phyloP scores from a whole-genome alignment of 768 basidiomycete species.

The Boletus coccyginus region DNA sequence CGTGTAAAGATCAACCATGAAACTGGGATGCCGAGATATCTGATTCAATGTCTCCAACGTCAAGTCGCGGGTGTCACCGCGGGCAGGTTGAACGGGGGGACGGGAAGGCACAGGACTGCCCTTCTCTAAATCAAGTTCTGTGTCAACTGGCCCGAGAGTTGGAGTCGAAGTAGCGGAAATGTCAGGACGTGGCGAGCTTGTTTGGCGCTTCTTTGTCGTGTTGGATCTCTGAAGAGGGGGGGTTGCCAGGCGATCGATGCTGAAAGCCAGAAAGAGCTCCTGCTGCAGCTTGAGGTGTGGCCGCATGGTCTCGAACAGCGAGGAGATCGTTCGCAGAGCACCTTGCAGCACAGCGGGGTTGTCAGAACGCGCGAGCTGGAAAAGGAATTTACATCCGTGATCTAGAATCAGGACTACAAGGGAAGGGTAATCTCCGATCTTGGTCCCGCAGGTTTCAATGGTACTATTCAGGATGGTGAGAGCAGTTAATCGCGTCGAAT shows the following conservation, averaged over 20 bases:
- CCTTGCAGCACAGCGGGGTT: slow-evolving; percentile 75
- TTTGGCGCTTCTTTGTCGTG: slow-evolving; percentile 32
- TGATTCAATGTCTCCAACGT: slow-evolving; percentile 85
- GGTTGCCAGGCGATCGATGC: slow-evolving; percentile 83
- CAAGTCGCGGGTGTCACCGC: slow-evolving; percentile 84
- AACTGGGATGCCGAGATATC: slow-evolving; percentile 78
- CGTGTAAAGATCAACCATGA: slow-evolving; percentile 93
- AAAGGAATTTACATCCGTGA: slow-evolving; percentile 92
- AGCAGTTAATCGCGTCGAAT: slow-evolving; percentile 88
- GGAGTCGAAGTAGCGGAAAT: slow-evolving; percentile 47
- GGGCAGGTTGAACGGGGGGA: slow-evolving; percentile 68
- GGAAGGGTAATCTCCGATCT: slow-evolving; percentile 75
- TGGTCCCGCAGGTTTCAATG: slow-evolving; percentile 78
- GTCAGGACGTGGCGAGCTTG: slow-evolving; percentile 51
- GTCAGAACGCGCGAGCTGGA: slow-evolving; percentile 94
- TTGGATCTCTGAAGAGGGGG: slow-evolving; percentile 35
- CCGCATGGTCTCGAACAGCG: slow-evolving; percentile 85
- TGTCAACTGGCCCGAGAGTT: slow-evolving; percentile 36
- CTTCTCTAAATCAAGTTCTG: slow-evolving; percentile 46
- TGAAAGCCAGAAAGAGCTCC: slow-evolving; percentile 92
- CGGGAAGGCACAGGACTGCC: slow-evolving; percentile 50
- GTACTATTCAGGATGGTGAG: slow-evolving; percentile 84
- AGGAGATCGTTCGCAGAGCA: slow-evolving; percentile 81
- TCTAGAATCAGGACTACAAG: slow-evolving; percentile 77
- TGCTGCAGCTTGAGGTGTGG: slow-evolving; percentile 88